Evolutionary conservation across 352 stramenopile species (phyloP), one percentile per base, ranked within the genome.

Genomic region (Globisporangium heterothallicum): DNA sequence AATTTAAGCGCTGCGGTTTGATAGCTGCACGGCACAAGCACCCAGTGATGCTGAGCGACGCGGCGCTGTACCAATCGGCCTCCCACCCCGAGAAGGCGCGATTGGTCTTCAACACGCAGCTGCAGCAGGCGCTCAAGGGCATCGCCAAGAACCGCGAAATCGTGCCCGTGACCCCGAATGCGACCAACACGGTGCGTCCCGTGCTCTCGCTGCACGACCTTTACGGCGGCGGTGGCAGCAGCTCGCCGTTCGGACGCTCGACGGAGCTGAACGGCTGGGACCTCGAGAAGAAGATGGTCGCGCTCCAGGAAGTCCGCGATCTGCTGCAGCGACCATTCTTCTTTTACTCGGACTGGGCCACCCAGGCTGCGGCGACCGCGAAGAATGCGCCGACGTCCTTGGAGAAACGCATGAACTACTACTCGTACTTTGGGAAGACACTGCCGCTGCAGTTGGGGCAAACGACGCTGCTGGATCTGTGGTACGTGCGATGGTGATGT

Each of bases 201-300:
- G 66, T 56, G 51, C 57, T 67, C 13, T 67, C 76, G 56, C 53
- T 68, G 45, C 55, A 72, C 50, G 52, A 59, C 14, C 42, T 43
- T 13, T 68, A 63, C 43, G 63, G 52, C 14, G 61, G 50, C 22
- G 61, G 62, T 6, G 42, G 16, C 8, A 42, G 7, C 14, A 42
- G 25, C 42, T 42, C 36, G 22, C 19, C 51, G 9, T 50, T 50
- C 12, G 38, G 58, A 18, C 71, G 66, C 48, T 66, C 73, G 5
- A 71, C 70, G 8, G 77, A 89, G 24, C 42, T 84, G 10, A 80
- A 80, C 35, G 81, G 77, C 5, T 93, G 83, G 83, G 84, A 82
- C 36, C 61, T 90, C 26, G 83, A 93, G 61, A 85, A 85, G 59
- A 91, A 93, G 57, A 78, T 90, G 61, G 46, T 77, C 44, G 49